phyloP scores from a whole-genome alignment of 139 green algal species.

The Haematococcus lacustris region DNA sequence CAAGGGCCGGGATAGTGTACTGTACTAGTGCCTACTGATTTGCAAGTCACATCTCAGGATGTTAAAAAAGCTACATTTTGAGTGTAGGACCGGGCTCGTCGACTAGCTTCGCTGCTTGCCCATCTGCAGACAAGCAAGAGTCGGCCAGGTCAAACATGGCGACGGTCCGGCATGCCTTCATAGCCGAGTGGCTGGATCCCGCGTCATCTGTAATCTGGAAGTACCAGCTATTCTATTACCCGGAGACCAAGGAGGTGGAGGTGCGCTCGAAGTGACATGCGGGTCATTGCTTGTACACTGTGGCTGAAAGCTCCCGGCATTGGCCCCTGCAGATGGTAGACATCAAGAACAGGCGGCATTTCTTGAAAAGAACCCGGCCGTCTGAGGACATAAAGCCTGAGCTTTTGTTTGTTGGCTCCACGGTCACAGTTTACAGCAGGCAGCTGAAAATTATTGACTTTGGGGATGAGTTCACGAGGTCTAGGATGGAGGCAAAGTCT shows the following conservation, averaged over 20 bases:
- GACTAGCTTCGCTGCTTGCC: too few species aligned
- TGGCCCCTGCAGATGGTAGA: conserved; percentile 57
- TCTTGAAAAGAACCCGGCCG: conserved; percentile 56
- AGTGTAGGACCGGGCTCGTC: too few species aligned
- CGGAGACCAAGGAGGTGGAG: conserved; percentile 56
- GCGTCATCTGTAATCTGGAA: conserved; percentile 33
- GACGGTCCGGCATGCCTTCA: too few species aligned
- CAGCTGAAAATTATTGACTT: conserved; percentile 70
- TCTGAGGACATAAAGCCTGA: conserved; percentile 43
- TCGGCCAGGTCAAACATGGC: too few species aligned
- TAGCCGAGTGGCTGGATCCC: conserved; percentile 65
- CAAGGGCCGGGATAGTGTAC: too few species aligned
- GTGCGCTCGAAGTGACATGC: conserved; percentile 39
- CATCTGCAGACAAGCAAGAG: too few species aligned
- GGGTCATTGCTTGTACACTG: too few species aligned
- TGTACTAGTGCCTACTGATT: too few species aligned
- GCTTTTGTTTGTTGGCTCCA: conserved; percentile 54
- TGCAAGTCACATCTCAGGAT: too few species aligned
- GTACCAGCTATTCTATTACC: conserved; percentile 70
- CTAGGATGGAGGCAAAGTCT: conserved; percentile 21
- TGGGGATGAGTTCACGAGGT: conserved; percentile 65
- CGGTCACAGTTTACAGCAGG: conserved; percentile 56
- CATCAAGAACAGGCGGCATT: conserved; percentile 69
- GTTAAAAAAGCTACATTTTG: too few species aligned
- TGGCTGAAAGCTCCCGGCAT: too few species aligned